These are phyloP conservation scores for Pythium monospermum DNA, from an alignment of 352 stramenopile genomes.

Conservation along the genomic window DNA sequence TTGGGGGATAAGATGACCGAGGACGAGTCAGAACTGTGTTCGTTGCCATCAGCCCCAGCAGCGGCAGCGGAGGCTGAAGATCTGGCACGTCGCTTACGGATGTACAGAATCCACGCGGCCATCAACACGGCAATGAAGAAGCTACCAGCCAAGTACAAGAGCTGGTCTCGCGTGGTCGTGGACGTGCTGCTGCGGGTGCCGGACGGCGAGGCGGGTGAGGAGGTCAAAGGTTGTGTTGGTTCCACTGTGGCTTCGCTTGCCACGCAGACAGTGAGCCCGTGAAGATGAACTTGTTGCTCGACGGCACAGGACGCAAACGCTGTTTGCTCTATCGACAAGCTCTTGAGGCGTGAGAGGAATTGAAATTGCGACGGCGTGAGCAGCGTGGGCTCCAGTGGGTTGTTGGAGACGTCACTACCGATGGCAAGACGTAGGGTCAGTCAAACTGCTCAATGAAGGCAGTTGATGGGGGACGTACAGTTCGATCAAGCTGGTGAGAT, in stretches of 20 bases:
- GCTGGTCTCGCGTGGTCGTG: slow-evolving; percentile 9
- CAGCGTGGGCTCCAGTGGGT: slow-evolving; percentile 29
- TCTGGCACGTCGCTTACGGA: slow-evolving; percentile 18
- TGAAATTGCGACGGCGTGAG: slow-evolving; percentile 19
- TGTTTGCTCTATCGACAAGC: slow-evolving; percentile 33
- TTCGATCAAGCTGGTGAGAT: slow-evolving; percentile 2
- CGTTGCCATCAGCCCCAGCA: no score
- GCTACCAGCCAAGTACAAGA: slow-evolving; percentile 33
- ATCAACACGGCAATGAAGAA: slow-evolving; percentile 33
- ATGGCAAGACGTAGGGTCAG: background rate
- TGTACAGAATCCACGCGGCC: slow-evolving; percentile 13
- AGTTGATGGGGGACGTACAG: slow-evolving; percentile 5
- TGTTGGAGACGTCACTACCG: slow-evolving; percentile 27
- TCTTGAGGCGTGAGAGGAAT: slow-evolving; percentile 27
- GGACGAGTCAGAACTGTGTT: no score
- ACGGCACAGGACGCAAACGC: slow-evolving; percentile 34
- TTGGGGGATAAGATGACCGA: no score
- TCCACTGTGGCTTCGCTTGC: background rate
- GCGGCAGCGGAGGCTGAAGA: background rate
- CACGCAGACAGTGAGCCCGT: slow-evolving; percentile 29
- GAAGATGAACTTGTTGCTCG: slow-evolving; percentile 23
- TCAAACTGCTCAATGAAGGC: background rate
- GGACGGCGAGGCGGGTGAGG: background rate
- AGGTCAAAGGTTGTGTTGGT: background rate
- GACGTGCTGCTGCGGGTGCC: background rate